A percentile compares a stretch with the other conserved stretches of the same genome.
These are phyloP conservation scores for Zea luxurians DNA, from an alignment of 176 grass and related monocot species.

Conservation along the genomic window DNA sequence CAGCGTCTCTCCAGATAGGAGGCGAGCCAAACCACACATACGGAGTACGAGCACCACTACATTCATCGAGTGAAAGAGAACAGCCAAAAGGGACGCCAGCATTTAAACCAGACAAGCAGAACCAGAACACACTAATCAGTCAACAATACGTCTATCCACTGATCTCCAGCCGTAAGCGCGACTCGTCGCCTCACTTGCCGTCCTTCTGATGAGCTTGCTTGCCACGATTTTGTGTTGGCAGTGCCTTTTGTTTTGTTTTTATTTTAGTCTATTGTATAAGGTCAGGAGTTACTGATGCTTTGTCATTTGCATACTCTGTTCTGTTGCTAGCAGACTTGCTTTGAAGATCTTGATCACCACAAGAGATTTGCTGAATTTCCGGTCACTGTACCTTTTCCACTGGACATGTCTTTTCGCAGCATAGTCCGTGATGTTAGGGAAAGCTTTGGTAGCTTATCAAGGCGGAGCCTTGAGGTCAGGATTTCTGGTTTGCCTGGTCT, in stretches of 20 bases:
- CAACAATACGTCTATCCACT: no score
- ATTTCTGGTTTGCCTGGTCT: slow-evolving; percentile 60
- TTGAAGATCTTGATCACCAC: slow-evolving; percentile 3
- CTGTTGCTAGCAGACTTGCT: slow-evolving; percentile 29
- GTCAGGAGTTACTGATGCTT: slow-evolving; percentile 23
- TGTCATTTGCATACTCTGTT: slow-evolving; percentile 40
- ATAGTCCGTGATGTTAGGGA: slow-evolving; percentile 78
- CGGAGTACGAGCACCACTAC: no score
- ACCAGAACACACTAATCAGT: no score
- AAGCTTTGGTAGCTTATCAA: slow-evolving; percentile 73
- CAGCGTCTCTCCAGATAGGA: no score
- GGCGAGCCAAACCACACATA: no score
- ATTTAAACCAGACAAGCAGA: no score
- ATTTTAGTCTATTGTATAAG: not conserved
- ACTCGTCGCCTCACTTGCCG: no score
- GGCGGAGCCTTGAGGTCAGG: slow-evolving; percentile 69
- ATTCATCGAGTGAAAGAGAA: no score
- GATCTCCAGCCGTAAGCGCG: no score
- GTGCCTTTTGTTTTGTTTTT: slow-evolving; percentile 15
- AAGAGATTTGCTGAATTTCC: not conserved
- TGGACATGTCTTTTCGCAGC: slow-evolving; percentile 68
- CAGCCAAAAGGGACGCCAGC: no score
- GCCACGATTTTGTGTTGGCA: not conserved
- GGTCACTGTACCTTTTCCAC: not conserved
- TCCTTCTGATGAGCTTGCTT: no score